A percentile compares a stretch with the other conserved stretches of the same genome.
Conservation (phyloP, 1,284 basidiomycete genomes). For the Tylopilus sp. region DNA sequence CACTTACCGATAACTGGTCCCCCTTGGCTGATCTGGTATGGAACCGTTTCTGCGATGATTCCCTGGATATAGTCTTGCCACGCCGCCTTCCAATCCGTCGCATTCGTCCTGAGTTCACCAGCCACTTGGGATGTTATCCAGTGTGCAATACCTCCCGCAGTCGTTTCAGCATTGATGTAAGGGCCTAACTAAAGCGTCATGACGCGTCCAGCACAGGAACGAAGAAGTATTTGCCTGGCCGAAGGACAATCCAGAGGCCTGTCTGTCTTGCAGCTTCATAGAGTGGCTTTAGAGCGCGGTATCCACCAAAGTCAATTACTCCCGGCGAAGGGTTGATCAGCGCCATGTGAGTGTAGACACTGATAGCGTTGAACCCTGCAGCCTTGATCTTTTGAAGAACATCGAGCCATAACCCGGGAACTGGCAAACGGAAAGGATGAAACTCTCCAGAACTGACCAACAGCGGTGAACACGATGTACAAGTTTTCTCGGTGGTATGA, state of each 20-base stretch:
- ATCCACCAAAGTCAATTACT: slow-evolving; percentile 65
- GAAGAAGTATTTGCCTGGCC: slow-evolving; percentile 44
- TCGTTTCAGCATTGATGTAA: slow-evolving; percentile 79
- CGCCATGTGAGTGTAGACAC: slow-evolving; percentile 72
- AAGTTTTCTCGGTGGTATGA: background rate
- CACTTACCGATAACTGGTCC: slow-evolving; percentile 68
- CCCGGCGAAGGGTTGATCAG: slow-evolving; percentile 71
- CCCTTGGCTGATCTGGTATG: slow-evolving; percentile 64
- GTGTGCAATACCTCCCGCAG: slow-evolving; percentile 73
- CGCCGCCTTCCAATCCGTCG: slow-evolving; percentile 57
- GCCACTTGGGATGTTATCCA: slow-evolving; percentile 70
- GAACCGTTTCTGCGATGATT: slow-evolving; percentile 55
- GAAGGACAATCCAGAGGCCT: slow-evolving; percentile 60
- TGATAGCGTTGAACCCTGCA: slow-evolving; percentile 72
- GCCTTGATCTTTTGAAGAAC: slow-evolving; percentile 79
- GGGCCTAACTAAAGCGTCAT: slow-evolving; percentile 32
- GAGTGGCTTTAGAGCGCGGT: slow-evolving; percentile 65
- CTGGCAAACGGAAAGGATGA: slow-evolving; percentile 77
- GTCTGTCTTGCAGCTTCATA: slow-evolving; percentile 58
- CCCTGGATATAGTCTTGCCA: slow-evolving; percentile 72
- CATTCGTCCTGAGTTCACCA: slow-evolving; percentile 60
- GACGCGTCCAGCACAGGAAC: slow-evolving; percentile 6
- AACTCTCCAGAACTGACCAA: slow-evolving; percentile 62
- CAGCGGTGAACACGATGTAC: slow-evolving; percentile 2
- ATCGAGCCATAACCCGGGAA: slow-evolving; percentile 75